phyloP scores from a whole-genome alignment of 257 asterid genomes.

The Rehmannia glutinosa region DNA sequence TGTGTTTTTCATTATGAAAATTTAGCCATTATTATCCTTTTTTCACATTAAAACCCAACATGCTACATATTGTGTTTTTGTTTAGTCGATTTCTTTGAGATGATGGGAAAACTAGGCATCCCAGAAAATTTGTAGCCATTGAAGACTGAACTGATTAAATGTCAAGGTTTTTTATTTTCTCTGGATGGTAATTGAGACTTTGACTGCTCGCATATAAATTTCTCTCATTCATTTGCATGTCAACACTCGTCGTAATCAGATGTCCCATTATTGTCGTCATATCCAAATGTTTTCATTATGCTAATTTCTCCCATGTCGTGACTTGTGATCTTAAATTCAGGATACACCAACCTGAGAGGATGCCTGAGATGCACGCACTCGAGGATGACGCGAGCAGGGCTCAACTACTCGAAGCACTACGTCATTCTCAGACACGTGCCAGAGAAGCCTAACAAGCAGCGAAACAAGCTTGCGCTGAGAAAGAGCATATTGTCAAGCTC shows the following conservation, averaged over 20 bases:
- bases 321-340: slow-evolving; percentile 20
- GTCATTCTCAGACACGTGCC: slow-evolving; percentile 99
- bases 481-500: slow-evolving; percentile 69
- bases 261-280: too few species aligned
- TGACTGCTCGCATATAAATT: not conserved
- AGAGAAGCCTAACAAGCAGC: slow-evolving; percentile 89
- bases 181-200: not conserved
- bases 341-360: slow-evolving; percentile 17
- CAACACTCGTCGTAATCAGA: not conserved
- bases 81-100: too few species aligned
- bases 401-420: slow-evolving; percentile 66
- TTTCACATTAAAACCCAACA: too few species aligned
- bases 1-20: not conserved
- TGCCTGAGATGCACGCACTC: not conserved
- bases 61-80: too few species aligned
- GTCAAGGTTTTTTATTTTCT: not conserved
- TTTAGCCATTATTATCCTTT: not conserved
- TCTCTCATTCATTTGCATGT: not conserved
- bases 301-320: too few species aligned
- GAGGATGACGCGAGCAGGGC: slow-evolving; percentile 44
- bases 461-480: slow-evolving; percentile 62
- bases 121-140: too few species aligned
- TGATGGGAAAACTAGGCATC: too few species aligned
- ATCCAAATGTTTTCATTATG: too few species aligned
- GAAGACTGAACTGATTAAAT: too few species aligned